Evolutionary conservation across 805 yeast species (phyloP), one percentile per base, ranked within the genome.

Genomic region (Scheffersomyces stipitis): DNA sequence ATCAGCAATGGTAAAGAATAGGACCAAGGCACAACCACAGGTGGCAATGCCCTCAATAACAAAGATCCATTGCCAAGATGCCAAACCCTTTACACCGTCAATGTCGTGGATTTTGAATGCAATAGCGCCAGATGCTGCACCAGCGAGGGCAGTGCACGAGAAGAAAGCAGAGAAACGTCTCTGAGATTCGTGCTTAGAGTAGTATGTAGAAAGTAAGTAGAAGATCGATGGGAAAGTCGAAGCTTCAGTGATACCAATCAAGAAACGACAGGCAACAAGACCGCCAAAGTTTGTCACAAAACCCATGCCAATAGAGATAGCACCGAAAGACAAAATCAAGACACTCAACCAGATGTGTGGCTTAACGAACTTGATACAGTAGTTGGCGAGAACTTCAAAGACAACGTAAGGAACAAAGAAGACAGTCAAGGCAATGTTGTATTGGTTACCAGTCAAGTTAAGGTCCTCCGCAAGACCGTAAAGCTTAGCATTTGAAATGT

Each of bases 151-250:
- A 3, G 90, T 81, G 31, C 83, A 78, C 23, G 83, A 68, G 63
- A 84, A 83, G 60, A 84, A 83, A 36, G 80, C 73, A 24, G 83
- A 73, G 57, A 80, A 82, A 35, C 91, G 63, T 53, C 80, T 74
- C 61, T 82, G 87, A 9, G 87, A 75, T 57, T 83, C 90, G 13
- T 60, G 59, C 35, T 81, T 73, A 26, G 78, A 65, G 60, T 83
- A 83, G 65, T 80, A 83, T 59, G 78, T 77, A 26, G 84, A 69
- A 51, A 83, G 66, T 39, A 83, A 69, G 56, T 82, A 84, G 56
- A 84, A 84, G 46, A 84, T 78, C 15, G 86, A 83, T 1, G 90
- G 90, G 64, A 83, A 83, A 49, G 83, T 75, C 26, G 87, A 82
- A 22, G 84, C 73, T 59, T 84, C 91, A 42, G 80, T 73, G 27